Evolutionary conservation across 768 basidiomycete genomes (phyloP), one percentile per base, ranked within the genome.

Genomic region (Leccinum obscurum): DNA sequence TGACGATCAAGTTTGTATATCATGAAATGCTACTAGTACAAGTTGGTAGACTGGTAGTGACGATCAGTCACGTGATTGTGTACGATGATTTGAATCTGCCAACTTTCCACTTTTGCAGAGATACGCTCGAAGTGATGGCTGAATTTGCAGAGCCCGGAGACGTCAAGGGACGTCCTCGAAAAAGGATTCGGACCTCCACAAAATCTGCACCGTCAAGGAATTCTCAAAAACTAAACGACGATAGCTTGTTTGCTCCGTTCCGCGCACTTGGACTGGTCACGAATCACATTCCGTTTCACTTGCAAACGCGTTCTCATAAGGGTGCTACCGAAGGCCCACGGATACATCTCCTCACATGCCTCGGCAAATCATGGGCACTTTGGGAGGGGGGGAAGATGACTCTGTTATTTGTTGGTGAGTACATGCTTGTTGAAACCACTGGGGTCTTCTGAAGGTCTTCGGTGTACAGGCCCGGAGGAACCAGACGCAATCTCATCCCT

Each of bases 311-410:
- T 56, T 86, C 90, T 1, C 81, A 87, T 68, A 95, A 95, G 71
- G 92, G 92, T 26, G 85, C 92, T 22, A 84, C 91, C 1, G 89
- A 89, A 20, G 92, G 90, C 3, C 94, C 95, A 1, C 83, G 85
- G 52, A 80, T 95, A 59, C 89, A 93, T 62, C 77, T 98, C 48
- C 75, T 97, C 35, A 95, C 93, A 11, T 95, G 92, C 68, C 76
- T 98, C 8, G 95, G 96, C 6, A 85, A 79, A 59, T 85, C 91
- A 64, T 98, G 95, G 95, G 92, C 94, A 17, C 78, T 97, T 69
- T 98, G 96, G 96, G 94, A 97, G 66, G 95, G 93, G 22, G 91
- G 87, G 28, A 94, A 89, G 76, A 95, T 98, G 92, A 82, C 81
- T 34, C 76, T 98, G 58, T 80, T 98, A 39, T 98, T 99, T 71